Conservation (phyloP, 1,139 yeast genomes). For the Meyerozyma carpophila region DNA sequence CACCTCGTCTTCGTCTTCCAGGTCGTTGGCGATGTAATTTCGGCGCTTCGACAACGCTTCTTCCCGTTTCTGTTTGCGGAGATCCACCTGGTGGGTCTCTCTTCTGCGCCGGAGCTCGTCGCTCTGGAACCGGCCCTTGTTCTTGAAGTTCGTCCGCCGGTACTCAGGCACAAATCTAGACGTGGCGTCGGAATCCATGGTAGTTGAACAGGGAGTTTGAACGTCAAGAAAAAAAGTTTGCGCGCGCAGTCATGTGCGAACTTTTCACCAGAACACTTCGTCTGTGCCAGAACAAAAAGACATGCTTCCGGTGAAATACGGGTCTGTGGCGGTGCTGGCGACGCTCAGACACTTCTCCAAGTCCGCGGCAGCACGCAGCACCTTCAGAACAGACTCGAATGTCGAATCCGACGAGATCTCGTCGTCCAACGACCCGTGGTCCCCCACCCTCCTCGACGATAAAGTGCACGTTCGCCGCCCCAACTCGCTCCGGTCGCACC, state of each 20-base stretch:
- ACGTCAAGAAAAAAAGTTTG: not conserved
- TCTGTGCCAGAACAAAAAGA: too few relatives aligned
- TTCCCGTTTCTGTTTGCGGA: slow-evolving; percentile 94
- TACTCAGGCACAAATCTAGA: slow-evolving; percentile 92
- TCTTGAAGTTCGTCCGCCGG: slow-evolving; percentile 94
- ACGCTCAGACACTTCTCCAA: not conserved
- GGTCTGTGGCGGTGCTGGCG: not conserved
- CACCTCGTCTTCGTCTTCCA: slow-evolving; percentile 43
- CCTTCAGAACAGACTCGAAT: slow-evolving; percentile 20
- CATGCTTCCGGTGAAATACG: not conserved
- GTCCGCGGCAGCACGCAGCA: not conserved
- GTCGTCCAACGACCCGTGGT: slow-evolving; percentile 45
- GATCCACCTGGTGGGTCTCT: slow-evolving; percentile 94
- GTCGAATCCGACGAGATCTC: slow-evolving; percentile 40
- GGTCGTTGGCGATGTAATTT: slow-evolving; percentile 49
- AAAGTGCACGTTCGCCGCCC: slow-evolving; percentile 26
- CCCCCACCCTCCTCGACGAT: slow-evolving; percentile 39
- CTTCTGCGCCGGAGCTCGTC: slow-evolving; percentile 98
- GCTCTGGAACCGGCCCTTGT: slow-evolving; percentile 88
- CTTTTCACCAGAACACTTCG: too few relatives aligned
- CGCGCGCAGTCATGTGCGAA: slow-evolving; percentile 1
- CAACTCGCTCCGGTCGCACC: slow-evolving; percentile 17
- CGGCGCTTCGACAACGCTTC: slow-evolving; percentile 92
- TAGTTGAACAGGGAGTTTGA: slow-evolving; percentile 1
- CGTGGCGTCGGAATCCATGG: slow-evolving; percentile 76